Evolutionary conservation across 371 early-diverging fungal genomes (phyloP), one percentile per base, ranked within the genome.

Genomic region (Apophysomyces sp.): DNA sequence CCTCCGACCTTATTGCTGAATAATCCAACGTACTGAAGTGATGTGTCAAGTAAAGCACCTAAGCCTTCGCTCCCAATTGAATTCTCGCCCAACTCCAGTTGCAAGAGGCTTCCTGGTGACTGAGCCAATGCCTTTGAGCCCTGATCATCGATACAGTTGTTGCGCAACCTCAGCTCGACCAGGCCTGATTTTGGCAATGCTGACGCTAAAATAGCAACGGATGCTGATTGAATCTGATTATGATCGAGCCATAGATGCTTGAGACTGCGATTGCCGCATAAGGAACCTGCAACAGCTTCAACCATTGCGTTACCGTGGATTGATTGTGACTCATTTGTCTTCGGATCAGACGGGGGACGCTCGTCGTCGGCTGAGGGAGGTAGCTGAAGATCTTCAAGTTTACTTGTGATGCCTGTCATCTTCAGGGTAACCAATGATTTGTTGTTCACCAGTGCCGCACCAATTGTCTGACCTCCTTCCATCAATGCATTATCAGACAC

Each of bases 401-500:
- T 41, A 6, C 74, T 66, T 37, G 77, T 72, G 5, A 78, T 75
- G 30, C 76, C 72, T 24, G 72, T 71, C 71, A 86, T 52, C 52
- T 84, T 74, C 18, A 86, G 57, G 2, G 70, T 41, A 12, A 67
- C 71, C 29, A 86, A 58, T 4, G 30, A 52, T 16, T 67, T 69
- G 52, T 80, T 79, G 7, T 66, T 62, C 3, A 65, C 62, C 21
- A 83, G 69, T 6, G 78, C 72, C 3, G 65, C 24, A 15, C 67
- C 79, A 2, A 86, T 53, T 0, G 66, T 68, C 13, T 56, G 53
- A 4, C 81, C 84, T 31, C 83, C 83, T 18, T 76, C 73, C 32
- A 77, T 68, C 27, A 86, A 60, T 12, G 83, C 77, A 37, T 86
- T 86, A 18, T 84, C 82, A 1, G 84, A 83, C 21, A 86, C 29